A percentile compares a stretch with the other conserved stretches of the same genome.
These are phyloP conservation scores for Melocanna baccifera DNA, from an alignment of 176 grass and related monocot genomes.

Conservation along the genomic window DNA sequence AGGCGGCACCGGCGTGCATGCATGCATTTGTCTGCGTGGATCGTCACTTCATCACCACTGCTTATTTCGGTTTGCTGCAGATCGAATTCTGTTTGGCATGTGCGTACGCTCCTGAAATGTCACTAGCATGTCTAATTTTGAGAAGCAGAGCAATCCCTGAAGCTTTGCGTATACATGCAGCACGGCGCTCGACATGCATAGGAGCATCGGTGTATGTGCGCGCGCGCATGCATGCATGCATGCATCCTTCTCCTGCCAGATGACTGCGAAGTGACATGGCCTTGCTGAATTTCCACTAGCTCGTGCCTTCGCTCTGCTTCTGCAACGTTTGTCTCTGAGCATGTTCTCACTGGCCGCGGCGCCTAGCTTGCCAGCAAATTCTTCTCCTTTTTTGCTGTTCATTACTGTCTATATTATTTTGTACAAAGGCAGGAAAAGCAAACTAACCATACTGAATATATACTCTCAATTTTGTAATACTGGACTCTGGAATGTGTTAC, in stretches of 20 bases:
- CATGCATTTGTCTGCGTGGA: not conserved
- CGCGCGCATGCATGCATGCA: not conserved
- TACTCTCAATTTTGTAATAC: not conserved
- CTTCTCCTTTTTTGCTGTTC: not conserved
- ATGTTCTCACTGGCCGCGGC: slow-evolving; percentile 3
- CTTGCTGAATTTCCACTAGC: slow-evolving; percentile 42
- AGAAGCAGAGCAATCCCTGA: not conserved
- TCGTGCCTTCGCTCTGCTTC: slow-evolving; percentile 31
- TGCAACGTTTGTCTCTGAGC: slow-evolving; percentile 7
- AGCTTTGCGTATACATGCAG: not conserved
- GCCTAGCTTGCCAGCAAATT: not conserved
- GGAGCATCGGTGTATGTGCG: not conserved
- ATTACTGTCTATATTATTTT: not conserved
- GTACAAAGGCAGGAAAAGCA: not conserved
- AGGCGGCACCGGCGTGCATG: not conserved
- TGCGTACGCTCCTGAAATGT: not conserved
- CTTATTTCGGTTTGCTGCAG: not conserved
- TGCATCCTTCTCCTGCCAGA: not conserved
- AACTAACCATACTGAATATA: not conserved
- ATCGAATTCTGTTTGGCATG: not conserved
- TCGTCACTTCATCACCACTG: not conserved
- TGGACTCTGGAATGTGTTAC: not conserved
- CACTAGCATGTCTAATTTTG: not conserved
- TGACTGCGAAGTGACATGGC: slow-evolving; percentile 36
- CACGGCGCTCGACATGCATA: not conserved